A percentile compares a stretch with the other conserved stretches of the same genome.
phyloP scores from a whole-genome alignment of 2,329 filamentous ascomycete species.

The Monosporascus cannonballus region DNA sequence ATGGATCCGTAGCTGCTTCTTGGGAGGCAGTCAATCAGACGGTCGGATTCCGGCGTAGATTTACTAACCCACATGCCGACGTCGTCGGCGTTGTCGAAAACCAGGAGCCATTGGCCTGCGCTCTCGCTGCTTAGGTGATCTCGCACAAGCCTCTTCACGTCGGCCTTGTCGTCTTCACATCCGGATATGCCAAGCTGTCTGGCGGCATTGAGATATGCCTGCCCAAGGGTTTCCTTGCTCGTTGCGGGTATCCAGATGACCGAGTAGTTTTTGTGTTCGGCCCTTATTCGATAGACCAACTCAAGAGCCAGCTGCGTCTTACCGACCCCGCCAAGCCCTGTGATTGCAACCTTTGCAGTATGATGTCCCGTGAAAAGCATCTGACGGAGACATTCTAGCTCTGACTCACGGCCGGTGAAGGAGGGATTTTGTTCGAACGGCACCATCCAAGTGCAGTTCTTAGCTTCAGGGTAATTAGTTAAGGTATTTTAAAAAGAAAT shows the following conservation, averaged over 20 bases:
- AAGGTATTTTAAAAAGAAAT: too few species aligned
- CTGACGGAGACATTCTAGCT: neutral
- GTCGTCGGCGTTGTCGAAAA: too few species aligned
- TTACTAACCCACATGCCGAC: too few species aligned
- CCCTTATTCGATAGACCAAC: conserved; percentile 18
- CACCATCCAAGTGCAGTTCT: too few species aligned
- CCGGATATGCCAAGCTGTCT: conserved; percentile 2
- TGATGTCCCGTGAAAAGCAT: neutral
- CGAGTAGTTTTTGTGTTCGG: conserved; percentile 20
- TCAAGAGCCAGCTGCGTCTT: conserved; percentile 33
- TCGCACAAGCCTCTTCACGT: conserved; percentile 19
- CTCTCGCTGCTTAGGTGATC: too few species aligned
- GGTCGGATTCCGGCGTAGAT: too few species aligned
- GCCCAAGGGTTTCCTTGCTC: conserved; percentile 22
- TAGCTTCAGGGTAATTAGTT: too few species aligned
- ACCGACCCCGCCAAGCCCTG: conserved; percentile 27
- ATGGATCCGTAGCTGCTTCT: conserved; percentile 6
- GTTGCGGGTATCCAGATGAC: conserved; percentile 33
- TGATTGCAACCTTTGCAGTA: conserved; percentile 9
- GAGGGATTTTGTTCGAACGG: too few species aligned
- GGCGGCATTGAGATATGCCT: conserved; percentile 27
- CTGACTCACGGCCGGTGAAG: too few species aligned
- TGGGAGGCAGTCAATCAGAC: conserved; percentile 25
- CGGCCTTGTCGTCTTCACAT: conserved; percentile 22
- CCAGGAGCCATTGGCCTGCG: too few species aligned